Base-by-base conservation (phyloP, 305 asterid genomes). In the Coffea humblotiana region DNA sequence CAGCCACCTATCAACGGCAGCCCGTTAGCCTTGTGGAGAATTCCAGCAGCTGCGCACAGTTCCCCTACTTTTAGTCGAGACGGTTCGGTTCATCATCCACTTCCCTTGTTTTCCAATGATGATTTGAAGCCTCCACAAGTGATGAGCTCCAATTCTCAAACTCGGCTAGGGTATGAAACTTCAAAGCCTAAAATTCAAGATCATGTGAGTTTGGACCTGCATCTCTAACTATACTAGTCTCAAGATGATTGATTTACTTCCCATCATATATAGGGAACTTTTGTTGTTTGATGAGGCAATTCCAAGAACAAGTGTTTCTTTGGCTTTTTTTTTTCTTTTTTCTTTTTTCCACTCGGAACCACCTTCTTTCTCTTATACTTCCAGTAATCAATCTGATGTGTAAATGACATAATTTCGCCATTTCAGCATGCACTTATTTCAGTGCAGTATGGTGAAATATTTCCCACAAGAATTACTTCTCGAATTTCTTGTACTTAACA, bases 151-250 rank as follows among this genome's bases (percentile, higher is more conserved):
- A 75, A 80, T 65, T 78, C 92, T 45, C 90, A 89, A 75, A 79
- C 80, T 69, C 69, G 81, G 54, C 84, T 78, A 37, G 87, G 74
- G 21, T 86, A 82, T 45, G 88, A 89, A 65, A 67, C 92, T 3
- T 89, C 85, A 71, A 69, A 76, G 83, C 49, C 82, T 61, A 83
- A 77, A 85, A 84, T 82, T 88, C 90, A 90, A 79, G 94, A 90
- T 82, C 90, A 88, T 72, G 92, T 93, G 89, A 93, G 97, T 86
- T 88, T 93, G 88, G 97, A 93, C 87, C 89, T 93, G 74, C 96
- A 86, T 84, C 89, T 91, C 79, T 93, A 84, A 85, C 43, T 40
- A 40, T 52, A 74, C 37, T 65, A 27, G 7, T 60, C 40, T 27
- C 10, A 14, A 40, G 35, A 27, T 3, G 5, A 32, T 6, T 4